phyloP scores from a whole-genome alignment of 768 basidiomycete genomes.

The Hericium erinaceus region DNA sequence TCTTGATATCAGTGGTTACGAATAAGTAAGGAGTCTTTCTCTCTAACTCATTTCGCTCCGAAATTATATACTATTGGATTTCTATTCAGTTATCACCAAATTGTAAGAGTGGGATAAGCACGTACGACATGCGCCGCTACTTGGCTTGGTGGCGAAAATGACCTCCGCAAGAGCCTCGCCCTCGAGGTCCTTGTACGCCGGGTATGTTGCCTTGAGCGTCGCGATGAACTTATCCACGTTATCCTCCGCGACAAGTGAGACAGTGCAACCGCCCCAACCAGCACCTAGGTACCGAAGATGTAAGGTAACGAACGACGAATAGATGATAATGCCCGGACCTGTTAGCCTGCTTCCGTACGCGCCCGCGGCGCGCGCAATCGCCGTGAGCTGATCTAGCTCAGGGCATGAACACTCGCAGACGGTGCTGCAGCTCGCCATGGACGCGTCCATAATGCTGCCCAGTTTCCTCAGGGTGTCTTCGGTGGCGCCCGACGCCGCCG shows the following conservation, averaged over 20 bases:
- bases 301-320: neutral
- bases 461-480: slow-evolving; percentile 35
- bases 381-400: slow-evolving; percentile 67
- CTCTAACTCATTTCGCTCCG: too few relatives aligned
- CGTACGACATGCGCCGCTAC: slow-evolving; percentile 74
- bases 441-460: slow-evolving; percentile 71
- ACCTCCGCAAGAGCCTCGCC: slow-evolving; percentile 52
- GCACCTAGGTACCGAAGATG: slow-evolving; percentile 40
- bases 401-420: slow-evolving; percentile 73
- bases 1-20: too few relatives aligned
- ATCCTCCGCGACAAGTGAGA: neutral
- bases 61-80: too few relatives aligned
- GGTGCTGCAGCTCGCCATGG: slow-evolving; percentile 58
- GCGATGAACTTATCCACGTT: neutral
- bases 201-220: slow-evolving; percentile 5
- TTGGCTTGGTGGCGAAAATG: slow-evolving; percentile 78
- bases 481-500: slow-evolving; percentile 13
- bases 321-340: slow-evolving; percentile 31
- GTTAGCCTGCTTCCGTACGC: slow-evolving; percentile 81
- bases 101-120: slow-evolving; percentile 8
- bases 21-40: too few relatives aligned
- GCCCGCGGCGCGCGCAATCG: slow-evolving; percentile 57
- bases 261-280: slow-evolving; percentile 85
- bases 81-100: too few relatives aligned
- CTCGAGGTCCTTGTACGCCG: slow-evolving; percentile 51